Evolutionary conservation across 495 filamentous ascomycete genomes (phyloP), one percentile per base, ranked within the genome.

Genomic region (Penicillium odoratum): DNA sequence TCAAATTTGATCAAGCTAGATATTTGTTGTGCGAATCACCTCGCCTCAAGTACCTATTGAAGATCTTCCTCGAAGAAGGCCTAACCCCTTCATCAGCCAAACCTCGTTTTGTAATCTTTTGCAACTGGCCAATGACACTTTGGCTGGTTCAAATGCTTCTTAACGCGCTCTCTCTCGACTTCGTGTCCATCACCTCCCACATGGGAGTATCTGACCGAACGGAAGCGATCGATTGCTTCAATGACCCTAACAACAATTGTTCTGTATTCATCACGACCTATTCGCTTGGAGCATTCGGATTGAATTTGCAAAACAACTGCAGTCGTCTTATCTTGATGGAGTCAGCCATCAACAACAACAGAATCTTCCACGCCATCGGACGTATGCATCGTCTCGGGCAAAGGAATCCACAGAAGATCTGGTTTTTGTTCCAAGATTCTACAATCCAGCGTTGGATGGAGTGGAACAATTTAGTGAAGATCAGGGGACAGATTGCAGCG

Each of bases 381-480:
- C 51, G 57, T 10, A 30, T 60, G 15, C 61, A 60, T 36, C 51
- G 57, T 1, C 31, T 58, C 0, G 51, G 61, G 1, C 61, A 60
- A 33, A 51, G 21, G 11, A 30, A 45, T 10, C 53, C 25, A 7
- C 57, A 63, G 49, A 48, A 44, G 15, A 51, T 49, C 4, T 64
- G 54, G 57, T 36, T 48, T 15, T 51, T 64, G 1, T 64, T 60
- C 46, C 45, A 55, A 34, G 53, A 64, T 31, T 48, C 51, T 26
- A 64, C 57, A 0, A 42, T 64, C 36, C 38, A 54, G n/a, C 61
- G 61, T 4, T 54, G 43, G 21, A 43, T 64, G 33, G 57, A 60
- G 16, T 16, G 42, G 21, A 53, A 53, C n/a, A 40, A 26, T 15
- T 40, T 43, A 16, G 5, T 16, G n/a, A 45, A 55, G 13, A 49